Conservation (phyloP, 129 eudicot genomes). For the Flaveria ramosissima region DNA sequence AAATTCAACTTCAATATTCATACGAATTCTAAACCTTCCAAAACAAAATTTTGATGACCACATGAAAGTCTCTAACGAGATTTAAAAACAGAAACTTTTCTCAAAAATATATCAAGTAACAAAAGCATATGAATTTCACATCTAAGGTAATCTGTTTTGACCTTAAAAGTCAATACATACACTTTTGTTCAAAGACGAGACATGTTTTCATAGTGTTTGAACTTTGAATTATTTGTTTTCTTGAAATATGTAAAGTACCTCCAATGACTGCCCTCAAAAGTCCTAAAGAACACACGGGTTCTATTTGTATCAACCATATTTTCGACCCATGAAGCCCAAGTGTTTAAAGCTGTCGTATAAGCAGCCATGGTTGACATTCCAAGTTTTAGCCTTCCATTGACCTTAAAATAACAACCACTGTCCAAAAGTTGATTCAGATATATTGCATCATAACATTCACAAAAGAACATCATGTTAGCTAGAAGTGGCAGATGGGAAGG, state of each 20-base stretch:
- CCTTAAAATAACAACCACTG: conserved; percentile 91
- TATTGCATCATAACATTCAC: not conserved
- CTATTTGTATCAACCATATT: conserved; percentile 55
- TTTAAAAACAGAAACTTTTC: not conserved
- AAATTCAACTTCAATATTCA: not conserved
- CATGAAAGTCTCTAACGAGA: not conserved
- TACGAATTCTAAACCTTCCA: not conserved
- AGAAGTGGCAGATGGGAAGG: not conserved
- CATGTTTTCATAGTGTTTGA: not conserved
- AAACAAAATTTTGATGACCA: not conserved
- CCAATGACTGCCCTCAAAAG: conserved; percentile 93
- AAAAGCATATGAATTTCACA: not conserved
- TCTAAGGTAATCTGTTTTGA: not conserved
- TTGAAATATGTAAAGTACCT: conserved; percentile 49
- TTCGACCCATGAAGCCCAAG: conserved; percentile 94
- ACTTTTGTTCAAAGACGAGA: not conserved
- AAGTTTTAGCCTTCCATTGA: conserved; percentile 66
- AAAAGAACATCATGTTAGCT: not conserved
- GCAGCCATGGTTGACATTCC: conserved; percentile 75
- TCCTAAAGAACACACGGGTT: conserved; percentile 82
- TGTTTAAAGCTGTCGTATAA: conserved; percentile 59
- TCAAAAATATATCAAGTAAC: not conserved
- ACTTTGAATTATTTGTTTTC: not conserved
- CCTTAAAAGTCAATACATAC: not conserved
- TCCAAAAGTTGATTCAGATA: conserved; percentile 11